Percentiles rank a stretch among this genome's conserved stretches.
phyloP scores from a whole-genome alignment of 169 alveolate genomes.

The Blepharisma undulans region DNA sequence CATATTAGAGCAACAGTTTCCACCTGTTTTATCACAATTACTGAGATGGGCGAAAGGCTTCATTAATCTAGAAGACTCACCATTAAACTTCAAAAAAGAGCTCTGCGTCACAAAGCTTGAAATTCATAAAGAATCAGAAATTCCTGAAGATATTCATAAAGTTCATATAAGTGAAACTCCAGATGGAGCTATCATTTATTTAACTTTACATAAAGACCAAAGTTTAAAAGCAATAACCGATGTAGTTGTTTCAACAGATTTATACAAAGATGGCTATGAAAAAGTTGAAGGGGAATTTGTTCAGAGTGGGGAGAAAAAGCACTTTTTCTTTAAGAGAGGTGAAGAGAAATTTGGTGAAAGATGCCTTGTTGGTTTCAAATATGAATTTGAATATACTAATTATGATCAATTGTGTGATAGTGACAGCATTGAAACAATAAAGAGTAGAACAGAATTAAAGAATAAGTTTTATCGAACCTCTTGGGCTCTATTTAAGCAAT shows the following conservation, averaged over 20 bases:
- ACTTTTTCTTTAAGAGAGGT: neutral
- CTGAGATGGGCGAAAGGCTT: slow-evolving; percentile 27
- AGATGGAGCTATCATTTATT: neutral
- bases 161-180: neutral
- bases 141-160: neutral
- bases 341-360: too few relatives aligned
- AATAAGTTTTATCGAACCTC: neutral
- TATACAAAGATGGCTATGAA: neutral
- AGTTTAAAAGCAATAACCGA: neutral
- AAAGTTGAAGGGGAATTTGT: neutral
- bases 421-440: neutral
- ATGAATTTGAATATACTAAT: neutral
- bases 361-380: neutral
- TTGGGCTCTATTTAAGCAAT: slow-evolving; percentile 13
- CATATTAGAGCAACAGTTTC: neutral
- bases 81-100: neutral
- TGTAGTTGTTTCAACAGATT: neutral
- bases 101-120: neutral
- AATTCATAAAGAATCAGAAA: neutral
- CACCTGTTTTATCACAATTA: neutral
- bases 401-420: neutral
- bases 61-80: neutral
- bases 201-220: neutral
- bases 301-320: neutral
- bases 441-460: neutral